Conservation (phyloP, 208 protist species). For the Endotrypanum monterogeii region DNA sequence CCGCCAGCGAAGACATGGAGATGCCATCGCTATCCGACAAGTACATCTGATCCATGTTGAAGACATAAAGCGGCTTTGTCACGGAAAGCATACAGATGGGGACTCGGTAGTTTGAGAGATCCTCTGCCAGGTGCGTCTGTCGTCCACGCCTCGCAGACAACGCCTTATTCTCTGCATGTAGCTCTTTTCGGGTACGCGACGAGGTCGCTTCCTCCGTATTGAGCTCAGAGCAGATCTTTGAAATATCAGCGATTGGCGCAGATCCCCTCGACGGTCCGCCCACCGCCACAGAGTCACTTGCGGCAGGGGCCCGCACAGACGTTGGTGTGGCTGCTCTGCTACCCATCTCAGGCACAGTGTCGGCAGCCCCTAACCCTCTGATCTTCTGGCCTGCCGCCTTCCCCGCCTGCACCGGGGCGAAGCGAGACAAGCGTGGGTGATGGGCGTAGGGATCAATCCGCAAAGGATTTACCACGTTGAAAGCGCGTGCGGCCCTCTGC, state of each 20-base stretch:
- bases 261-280: neutral
- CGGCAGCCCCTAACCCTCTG: neutral
- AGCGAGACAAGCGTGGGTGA: conserved; percentile 51
- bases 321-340: neutral
- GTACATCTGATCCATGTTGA: conserved; percentile 60
- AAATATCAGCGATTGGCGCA: neutral
- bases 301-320: neutral
- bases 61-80: conserved; percentile 36
- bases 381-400: neutral
- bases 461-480: conserved; percentile 22
- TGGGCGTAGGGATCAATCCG: conserved; percentile 47
- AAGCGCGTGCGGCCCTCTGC: neutral
- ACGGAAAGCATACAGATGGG: conserved; percentile 41
- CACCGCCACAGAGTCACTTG: neutral
- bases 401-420: neutral
- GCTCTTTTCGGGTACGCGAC: neutral
- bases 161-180: neutral
- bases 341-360: no score
- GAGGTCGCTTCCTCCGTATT: neutral
- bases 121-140: neutral
- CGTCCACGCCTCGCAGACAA: neutral
- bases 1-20: neutral
- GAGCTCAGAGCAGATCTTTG: neutral
- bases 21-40: neutral
- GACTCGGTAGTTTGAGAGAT: conserved; percentile 24